Evolutionary conservation across 371 early-diverging fungal species (phyloP), one percentile per base, ranked within the genome.

Genomic region (Blastocladiella emersonii): DNA sequence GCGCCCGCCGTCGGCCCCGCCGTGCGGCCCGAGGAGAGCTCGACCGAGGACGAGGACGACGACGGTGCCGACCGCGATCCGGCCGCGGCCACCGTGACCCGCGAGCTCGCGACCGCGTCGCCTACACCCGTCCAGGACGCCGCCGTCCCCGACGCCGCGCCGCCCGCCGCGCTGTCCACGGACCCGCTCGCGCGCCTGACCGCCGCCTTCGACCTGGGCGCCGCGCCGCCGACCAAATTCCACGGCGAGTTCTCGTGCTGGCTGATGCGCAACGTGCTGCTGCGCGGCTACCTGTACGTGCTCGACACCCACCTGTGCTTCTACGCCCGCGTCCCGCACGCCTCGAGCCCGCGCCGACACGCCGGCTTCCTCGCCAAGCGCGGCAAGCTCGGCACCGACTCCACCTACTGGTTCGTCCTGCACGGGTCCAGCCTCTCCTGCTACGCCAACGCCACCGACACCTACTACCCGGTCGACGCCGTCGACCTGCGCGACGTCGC

Each of bases 221-320:
- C 39, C 39, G 39, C 39, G 5, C 13, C 13, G 39, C 39, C 39
- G 8, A 39, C 5, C 8, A 13, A 39, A 39, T 39, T 39, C 39
- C 13, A 39, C 39, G 39, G 39, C 39, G 89, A 86, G 64, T 87
- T 81, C 77, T 72, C 85, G 17, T 89, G 89, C 68, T 86, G 81
- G 72, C 75, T 89, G 59, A 76, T 86, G 4, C 76, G 81, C 4
- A 79, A 85, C 15, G 84, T 87, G 1, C 72, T 87, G 60, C 77
- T 87, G 2, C 79, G 82, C 44, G 91, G 89, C 6, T 74, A 75
- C 44, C 71, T 90, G 69, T 90, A 84, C 67, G 64, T 89, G 39
- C 86, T 85, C 0, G 75, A 82, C n/a, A 68, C 75, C 12, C 83
- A 84, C 60, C 69, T 89, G 8, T 85, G 86, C 61, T 90, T 88